Conservation (phyloP, 1,284 basidiomycete genomes). For the Moesziomyces sp. region DNA sequence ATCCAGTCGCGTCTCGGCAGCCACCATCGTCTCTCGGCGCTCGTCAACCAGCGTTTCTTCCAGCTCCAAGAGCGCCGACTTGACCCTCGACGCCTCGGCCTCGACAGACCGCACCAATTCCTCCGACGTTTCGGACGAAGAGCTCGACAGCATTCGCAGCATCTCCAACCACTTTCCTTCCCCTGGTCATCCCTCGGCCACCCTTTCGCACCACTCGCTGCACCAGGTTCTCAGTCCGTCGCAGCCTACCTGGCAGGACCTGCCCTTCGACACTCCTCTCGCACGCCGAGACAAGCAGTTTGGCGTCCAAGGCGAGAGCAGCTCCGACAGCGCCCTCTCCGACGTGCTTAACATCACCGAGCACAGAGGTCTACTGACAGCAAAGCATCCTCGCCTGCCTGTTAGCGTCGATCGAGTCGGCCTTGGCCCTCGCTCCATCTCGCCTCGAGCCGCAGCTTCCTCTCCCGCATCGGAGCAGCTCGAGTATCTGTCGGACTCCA, state of each 20-base stretch:
- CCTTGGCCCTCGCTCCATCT: slow-evolving; percentile 10
- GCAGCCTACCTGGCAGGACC: neutral
- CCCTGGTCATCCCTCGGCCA: slow-evolving; percentile 2
- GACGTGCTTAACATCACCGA: slow-evolving; percentile 36
- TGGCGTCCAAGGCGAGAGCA: slow-evolving; percentile 13
- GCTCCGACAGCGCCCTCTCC: slow-evolving; percentile 26
- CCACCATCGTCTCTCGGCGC: slow-evolving; percentile 12
- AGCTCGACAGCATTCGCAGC: slow-evolving; percentile 26
- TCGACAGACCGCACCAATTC: slow-evolving; percentile 9
- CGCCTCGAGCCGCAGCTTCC: neutral
- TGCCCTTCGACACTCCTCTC: neutral
- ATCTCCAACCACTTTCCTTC: slow-evolving; percentile 30
- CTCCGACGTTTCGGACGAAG: slow-evolving; percentile 17
- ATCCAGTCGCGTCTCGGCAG: slow-evolving; percentile 18
- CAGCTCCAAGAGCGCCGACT: slow-evolving; percentile 5
- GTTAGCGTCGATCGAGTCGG: slow-evolving; percentile 22
- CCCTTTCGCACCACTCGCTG: neutral
- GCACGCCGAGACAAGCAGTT: neutral
- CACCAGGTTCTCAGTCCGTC: slow-evolving; percentile 1
- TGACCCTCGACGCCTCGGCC: neutral
- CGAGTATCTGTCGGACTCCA: slow-evolving; percentile 2
- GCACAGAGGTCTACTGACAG: slow-evolving; percentile 12
- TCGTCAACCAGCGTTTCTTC: slow-evolving; percentile 11
- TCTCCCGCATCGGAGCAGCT: slow-evolving; percentile 3
- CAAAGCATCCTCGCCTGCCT: neutral